Evolutionary conservation across 78 protist species (phyloP), one percentile per base, ranked within the genome.

Genomic region (Tieghemostelium lacteum): DNA sequence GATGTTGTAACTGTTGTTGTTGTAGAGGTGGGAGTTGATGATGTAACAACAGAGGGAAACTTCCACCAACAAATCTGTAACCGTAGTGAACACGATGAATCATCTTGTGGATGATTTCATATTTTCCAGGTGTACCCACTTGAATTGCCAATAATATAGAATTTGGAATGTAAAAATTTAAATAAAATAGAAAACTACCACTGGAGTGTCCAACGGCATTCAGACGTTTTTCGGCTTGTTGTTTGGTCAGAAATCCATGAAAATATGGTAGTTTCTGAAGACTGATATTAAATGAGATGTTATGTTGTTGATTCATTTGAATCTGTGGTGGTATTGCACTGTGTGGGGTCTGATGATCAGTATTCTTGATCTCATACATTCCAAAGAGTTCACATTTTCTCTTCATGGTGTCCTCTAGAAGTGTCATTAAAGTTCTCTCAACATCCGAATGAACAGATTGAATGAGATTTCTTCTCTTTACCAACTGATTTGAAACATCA

Each of bases 11-110:
- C 28, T 7, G 2, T 55, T 8, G 12, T 49, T 8, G 12, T 8
- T 49, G 55, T 49, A 12, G 55, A 12, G 12, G 55, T 49, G 55
- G 55, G 55, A 8, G 8, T 8, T 16, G 55, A 8, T 26, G 16
- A 22, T n/a, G n/a, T n/a, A n/a, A n/a, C n/a, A n/a, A n/a, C n/a
- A n/a, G n/a, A 60, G 29, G 29, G 39, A 77, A 50, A 36, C 87
- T 74, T 24, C 78, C 61, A 1, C 33, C 20, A 16, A 83, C 91
- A 42, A 83, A 83, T 26, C 78, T 16, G 50, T 83, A 83, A 24
- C 91, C 91, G 22, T 69, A 83, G 52, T 83, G 91, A 33, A 83
- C 91, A 22, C 91, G 67, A 63, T 83, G 91, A 2, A 83, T 83
- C 91, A 83, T 83, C 2, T 73, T 45, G 28, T 83, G 91, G 22